A percentile compares a stretch with the other conserved stretches of the same genome.
Conservation (phyloP, 163 green algal species). For the Smithsoniella earleae region DNA sequence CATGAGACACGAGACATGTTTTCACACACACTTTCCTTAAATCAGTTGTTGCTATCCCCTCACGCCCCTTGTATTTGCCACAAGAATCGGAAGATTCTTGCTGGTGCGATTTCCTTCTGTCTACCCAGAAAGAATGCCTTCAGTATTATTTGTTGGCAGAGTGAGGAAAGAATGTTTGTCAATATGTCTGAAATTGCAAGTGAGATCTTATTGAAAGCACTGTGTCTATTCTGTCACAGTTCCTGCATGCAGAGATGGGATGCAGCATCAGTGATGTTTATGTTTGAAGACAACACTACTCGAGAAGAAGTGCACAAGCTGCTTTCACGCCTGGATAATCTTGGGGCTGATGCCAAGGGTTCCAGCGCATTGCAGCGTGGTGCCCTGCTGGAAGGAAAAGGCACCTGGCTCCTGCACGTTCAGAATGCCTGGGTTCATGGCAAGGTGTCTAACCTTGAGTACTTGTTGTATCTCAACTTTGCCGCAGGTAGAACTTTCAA, state of each 20-base stretch:
- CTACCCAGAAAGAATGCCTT: too few species aligned
- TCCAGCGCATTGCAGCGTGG: conserved; percentile 30
- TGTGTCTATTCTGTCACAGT: too few species aligned
- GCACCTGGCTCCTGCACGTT: conserved; percentile 53
- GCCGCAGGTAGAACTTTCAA: conserved; percentile 79
- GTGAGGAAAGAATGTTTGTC: too few species aligned
- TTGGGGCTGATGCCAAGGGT: conserved; percentile 11
- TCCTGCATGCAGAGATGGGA: conserved; percentile 64
- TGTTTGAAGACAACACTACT: conserved; percentile 47
- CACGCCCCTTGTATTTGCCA: too few species aligned
- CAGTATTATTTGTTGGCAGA: too few species aligned
- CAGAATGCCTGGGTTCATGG: conserved; percentile 68
- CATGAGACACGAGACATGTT: too few species aligned
- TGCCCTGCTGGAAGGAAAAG: conserved; percentile 49
- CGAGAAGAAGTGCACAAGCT: conserved; percentile 35
- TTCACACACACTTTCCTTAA: too few species aligned
- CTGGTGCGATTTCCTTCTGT: too few species aligned
- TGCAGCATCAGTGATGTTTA: conserved; percentile 65
- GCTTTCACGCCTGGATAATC: background rate
- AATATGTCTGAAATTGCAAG: too few species aligned
- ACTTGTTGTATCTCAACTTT: conserved; percentile 85
- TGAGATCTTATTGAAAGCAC: too few species aligned
- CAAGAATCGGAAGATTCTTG: too few species aligned
- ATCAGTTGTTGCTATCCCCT: too few species aligned
- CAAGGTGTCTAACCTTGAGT: conserved; percentile 84